Base-by-base conservation (phyloP, 495 filamentous ascomycete genomes). In the Talaromyces nanjingensis region DNA sequence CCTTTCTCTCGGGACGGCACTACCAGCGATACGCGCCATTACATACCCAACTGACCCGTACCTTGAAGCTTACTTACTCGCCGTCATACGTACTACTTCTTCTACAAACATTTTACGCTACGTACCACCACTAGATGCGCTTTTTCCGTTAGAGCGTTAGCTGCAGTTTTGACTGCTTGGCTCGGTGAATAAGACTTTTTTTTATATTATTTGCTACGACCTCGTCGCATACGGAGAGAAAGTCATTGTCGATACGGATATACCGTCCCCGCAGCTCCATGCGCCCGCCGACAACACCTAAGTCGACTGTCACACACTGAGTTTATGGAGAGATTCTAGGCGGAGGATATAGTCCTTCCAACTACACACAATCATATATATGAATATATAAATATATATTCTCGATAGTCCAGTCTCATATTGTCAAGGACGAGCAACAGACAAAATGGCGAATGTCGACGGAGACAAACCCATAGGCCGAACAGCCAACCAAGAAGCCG, bases 1-100 rank as follows among this genome's bases (percentile, higher is more conserved):
- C 56, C 56, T 59, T 33, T 33, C 56, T 59, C 56, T 37, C 56
- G 31, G 56, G 56, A 33, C 56, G 5, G 11, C 27, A 18, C 56
- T 59, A 37, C 16, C 18, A 22, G 56, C 27, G 31, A 33, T 59
- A 59, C 56, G 56, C n/a, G 22, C 53, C 9, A 22, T 56, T 56
- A 56, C 53, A 25, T 25, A 27, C 22, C 53, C n/a, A 27, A 56
- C 3, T 56, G 22, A 56, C 24, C 4, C n/a, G 45, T 49, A 20
- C 45, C 45, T 49, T 49, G 53, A 14, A 56, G 22, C 53, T 27
- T 42, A 42, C 37, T 16, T 9, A 42, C 37, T 42, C 37, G 37
- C 53, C 53, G 53, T 56, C 24, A 56, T 54, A 54, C 20, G n/a
- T 2, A 45, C n/a, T n/a, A 45, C 1, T n/a, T 18, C n/a, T 18